Evolutionary conservation across 1,284 basidiomycete species (phyloP), one percentile per base, ranked within the genome.

Genomic region (Cryptococcus wingfieldii): DNA sequence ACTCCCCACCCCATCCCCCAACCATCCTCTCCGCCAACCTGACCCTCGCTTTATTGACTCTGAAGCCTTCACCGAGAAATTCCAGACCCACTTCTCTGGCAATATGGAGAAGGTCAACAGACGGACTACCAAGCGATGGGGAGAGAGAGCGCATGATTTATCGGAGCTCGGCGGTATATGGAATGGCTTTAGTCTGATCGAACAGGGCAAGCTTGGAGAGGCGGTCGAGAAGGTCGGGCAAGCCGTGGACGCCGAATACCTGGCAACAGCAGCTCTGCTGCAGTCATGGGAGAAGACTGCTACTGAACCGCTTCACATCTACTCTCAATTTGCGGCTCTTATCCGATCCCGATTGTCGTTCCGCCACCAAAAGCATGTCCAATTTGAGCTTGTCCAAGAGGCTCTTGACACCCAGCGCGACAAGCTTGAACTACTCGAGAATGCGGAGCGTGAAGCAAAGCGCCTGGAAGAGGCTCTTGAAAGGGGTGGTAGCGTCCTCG

Each of bases 61-160:
- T 1, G 96, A 99, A 75, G 84, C 86, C 2, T 98, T 99, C 76
- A 99, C 96, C 4, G 86, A 87, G 74, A 97, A 96, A 75, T 99
- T 98, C 74, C 87, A 92, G 47, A 86, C 86, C 51, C 96, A 98
- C 78, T 80, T 99, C 59, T 83, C 83, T 56, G 88, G 90, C 1
- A 89, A 86, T 3, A 89, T 98, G 87, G 96, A 99, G 76, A 97
- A 93, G 76, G 90, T 97, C 28, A 95, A 96, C 41, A 83, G 95
- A 41, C 80, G 94, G 54, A 83, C 88, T 9, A 84, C 94, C 70
- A 96, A 96, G 78, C 82, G 96, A 47, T 99, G 96, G 96, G 84
- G 87, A 70, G 95, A 98, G 63, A 83, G 85, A 60, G 86, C 90
- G 2, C 86, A 89, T 55, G 96, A 98, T 72, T 88, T 95, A 78